These are phyloP conservation scores for Podospora tetraspora DNA, from an alignment of 495 filamentous ascomycete genomes.

Conservation along the genomic window DNA sequence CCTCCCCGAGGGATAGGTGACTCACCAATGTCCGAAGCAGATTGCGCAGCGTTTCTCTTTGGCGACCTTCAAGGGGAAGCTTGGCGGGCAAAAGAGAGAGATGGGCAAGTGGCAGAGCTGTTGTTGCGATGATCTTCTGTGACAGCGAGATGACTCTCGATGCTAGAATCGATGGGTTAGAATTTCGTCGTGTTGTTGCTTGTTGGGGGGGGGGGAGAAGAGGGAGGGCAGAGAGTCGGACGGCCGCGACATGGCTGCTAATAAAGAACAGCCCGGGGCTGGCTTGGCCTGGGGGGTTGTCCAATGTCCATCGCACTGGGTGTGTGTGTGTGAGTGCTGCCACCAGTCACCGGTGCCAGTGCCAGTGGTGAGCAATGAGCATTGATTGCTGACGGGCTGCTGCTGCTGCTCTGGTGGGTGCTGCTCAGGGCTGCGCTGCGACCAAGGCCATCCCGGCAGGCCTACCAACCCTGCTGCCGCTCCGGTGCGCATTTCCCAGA, in stretches of 20 bases:
- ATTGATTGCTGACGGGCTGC: neutral
- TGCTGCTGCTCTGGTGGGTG: neutral
- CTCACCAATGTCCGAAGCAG: conserved; percentile 33
- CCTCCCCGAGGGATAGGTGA: conserved; percentile 25
- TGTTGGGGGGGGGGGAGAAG: conserved; percentile 35
- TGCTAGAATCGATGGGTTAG: conserved; percentile 35
- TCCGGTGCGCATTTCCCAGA: conserved; percentile 2
- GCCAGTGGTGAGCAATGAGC: neutral
- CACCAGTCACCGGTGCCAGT: neutral
- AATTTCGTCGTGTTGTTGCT: conserved; percentile 43
- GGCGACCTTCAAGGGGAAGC: conserved; percentile 31
- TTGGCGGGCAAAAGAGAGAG: conserved; percentile 30
- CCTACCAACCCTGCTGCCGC: conserved; percentile 1
- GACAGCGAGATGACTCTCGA: conserved; percentile 48
- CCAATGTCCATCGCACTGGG: neutral
- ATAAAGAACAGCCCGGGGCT: conserved; percentile 13
- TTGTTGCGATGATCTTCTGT: conserved; percentile 50
- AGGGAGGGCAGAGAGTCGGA: conserved; percentile 19
- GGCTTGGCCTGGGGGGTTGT: neutral
- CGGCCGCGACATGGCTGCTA: conserved; percentile 20
- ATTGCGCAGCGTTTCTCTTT: conserved; percentile 27
- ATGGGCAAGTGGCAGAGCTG: conserved; percentile 43
- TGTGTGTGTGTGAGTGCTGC: conserved; percentile 6
- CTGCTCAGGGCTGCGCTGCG: neutral
- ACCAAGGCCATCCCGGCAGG: conserved; percentile 2